Conservation (phyloP, 768 basidiomycete species). For the Paxillus ammoniavirescens region DNA sequence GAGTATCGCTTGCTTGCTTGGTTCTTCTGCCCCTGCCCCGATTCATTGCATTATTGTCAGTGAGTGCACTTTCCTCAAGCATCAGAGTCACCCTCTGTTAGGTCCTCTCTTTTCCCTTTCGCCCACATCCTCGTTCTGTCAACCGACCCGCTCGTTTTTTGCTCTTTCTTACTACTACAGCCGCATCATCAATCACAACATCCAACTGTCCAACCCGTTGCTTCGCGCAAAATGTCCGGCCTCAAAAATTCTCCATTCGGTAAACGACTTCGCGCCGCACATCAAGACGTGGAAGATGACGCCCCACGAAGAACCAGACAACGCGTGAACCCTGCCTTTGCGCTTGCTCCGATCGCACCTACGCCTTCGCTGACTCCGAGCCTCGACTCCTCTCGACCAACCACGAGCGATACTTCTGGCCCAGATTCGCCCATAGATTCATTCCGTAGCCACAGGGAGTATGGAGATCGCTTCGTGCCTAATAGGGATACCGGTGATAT, state of each 20-base stretch:
- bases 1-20: conserved; percentile 14
- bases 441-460: conserved; percentile 37
- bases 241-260: conserved; percentile 86
- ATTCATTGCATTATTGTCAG: not conserved
- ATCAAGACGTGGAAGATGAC: conserved; percentile 56
- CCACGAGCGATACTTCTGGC: conserved; percentile 48
- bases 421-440: conserved; percentile 42
- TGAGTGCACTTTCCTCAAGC: conserved; percentile 5
- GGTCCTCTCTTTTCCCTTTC: not conserved
- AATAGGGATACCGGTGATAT: conserved; percentile 58
- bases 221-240: conserved; percentile 51
- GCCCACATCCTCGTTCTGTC: not conserved
- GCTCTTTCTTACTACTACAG: not conserved
- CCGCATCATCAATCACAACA: not conserved
- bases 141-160: conserved; percentile 3
- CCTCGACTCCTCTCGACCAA: conserved; percentile 50
- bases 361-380: conserved; percentile 51
- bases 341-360: conserved; percentile 31
- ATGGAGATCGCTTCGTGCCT: conserved; percentile 64
- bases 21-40: conserved; percentile 18
- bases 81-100: conserved; percentile 1
- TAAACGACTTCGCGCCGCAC: conserved; percentile 74
- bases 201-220: not conserved
- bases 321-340: conserved; percentile 55
- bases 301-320: conserved; percentile 50